These are phyloP conservation scores for Allium fistulosum DNA, from an alignment of 106 monocot species.

Conservation along the genomic window DNA sequence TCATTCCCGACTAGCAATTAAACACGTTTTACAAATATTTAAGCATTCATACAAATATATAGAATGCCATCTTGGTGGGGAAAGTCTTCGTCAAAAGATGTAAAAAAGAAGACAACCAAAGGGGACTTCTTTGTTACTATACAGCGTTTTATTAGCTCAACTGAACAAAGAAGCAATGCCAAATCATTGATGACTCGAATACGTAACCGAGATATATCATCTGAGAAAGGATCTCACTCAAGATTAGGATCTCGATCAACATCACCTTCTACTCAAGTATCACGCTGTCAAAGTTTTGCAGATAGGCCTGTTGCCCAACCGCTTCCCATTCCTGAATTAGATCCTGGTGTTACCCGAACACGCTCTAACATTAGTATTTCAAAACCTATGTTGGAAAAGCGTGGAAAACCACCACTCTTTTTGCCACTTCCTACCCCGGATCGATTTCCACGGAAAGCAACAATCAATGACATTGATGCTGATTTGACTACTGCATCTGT, in stretches of 20 bases:
- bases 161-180: slow-evolving; percentile 48
- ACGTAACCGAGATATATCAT: slow-evolving; percentile 32
- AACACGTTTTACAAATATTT: too few species aligned
- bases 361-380: slow-evolving; percentile 38
- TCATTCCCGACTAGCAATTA: too few species aligned
- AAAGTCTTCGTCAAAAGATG: slow-evolving; percentile 86
- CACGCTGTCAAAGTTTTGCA: slow-evolving; percentile 88
- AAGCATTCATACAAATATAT: neutral
- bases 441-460: slow-evolving; percentile 27
- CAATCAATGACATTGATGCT: slow-evolving; percentile 41
- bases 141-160: slow-evolving; percentile 61
- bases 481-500: slow-evolving; percentile 71
- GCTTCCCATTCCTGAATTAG: slow-evolving; percentile 63
- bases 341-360: slow-evolving; percentile 29
- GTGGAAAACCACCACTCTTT: slow-evolving; percentile 62
- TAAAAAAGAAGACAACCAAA: slow-evolving; percentile 74
- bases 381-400: slow-evolving; percentile 67
- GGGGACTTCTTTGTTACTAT: slow-evolving; percentile 77
- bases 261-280: slow-evolving; percentile 76
- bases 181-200: slow-evolving; percentile 33
- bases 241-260: slow-evolving; percentile 68
- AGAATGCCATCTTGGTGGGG: slow-evolving; percentile 97
- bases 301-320: slow-evolving; percentile 71
- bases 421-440: slow-evolving; percentile 58
- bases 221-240: slow-evolving; percentile 64